Evolutionary conservation across 306 rosid genomes (phyloP), one percentile per base, ranked within the genome.

Genomic region (Prunus campanulata): DNA sequence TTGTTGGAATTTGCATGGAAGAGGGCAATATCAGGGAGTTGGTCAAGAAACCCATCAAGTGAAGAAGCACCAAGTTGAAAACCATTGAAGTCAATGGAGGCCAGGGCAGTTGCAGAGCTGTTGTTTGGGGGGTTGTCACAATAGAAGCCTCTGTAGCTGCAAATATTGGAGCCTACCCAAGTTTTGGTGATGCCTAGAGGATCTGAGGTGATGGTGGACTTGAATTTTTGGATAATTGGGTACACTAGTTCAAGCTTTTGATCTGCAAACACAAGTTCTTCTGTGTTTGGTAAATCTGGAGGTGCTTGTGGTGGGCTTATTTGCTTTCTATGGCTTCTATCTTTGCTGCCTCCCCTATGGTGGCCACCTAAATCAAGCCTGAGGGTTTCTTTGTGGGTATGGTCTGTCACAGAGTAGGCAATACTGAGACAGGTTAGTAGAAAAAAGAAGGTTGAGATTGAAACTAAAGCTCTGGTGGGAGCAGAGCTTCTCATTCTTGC

Each of bases 1-100:
- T 76, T 87, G 88, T 93, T 93, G 82, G 97, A 86, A 76, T 93
- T 91, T 69, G 96, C 98, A 87, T 90, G 96, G 83, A 91, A 93
- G 13, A 91, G 86, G 77, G 98, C 97, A 66, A 91, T 81, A 75
- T 93, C 96, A 13, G 94, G 93, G 11, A 94, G 93, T 5, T 81
- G 88, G 72, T 94, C 94, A 46, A 94, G 83, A 44, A 94, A 94
- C 50, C 93, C 98, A 52, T 91, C 91, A 5, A 94, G 94, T 10
- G 93, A 80, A 3, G 96, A 77, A 69, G 94, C 96, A 8, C 66
- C 19, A 5, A 91, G 87, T 46, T 84, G 89, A 66, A 94, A 94
- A 8, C 96, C 98, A 75, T 91, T 93, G 84, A 93, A 91, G 19
- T 93, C 97, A 32, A 93, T 65, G 6, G 94, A 90, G 42, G 98